Evolutionary conservation across 2,329 filamentous ascomycete species (phyloP), one percentile per base, ranked within the genome.

Genomic region (Exophiala phaeomuriformis): DNA sequence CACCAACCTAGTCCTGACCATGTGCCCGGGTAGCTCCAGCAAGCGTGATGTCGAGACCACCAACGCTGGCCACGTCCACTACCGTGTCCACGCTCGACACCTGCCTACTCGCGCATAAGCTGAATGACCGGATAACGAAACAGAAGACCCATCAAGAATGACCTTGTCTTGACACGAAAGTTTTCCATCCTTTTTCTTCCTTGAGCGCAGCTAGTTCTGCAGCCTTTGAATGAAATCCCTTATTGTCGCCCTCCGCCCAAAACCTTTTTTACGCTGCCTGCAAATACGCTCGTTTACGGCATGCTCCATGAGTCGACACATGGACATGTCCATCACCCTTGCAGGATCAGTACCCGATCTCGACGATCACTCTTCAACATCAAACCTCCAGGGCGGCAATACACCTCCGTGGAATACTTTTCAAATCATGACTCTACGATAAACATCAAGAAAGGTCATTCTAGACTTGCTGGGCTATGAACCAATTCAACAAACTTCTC

Each of bases 151-250:
- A 49, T 32, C 40, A 47, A 46, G 35, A 48, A 49, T 52, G 36
- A 46, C 40, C 39, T 28, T 28, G 10, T 39, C 19, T 39, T 8
- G 7, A 39, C 29, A 30, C 46, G 32, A 32, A 43, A 43, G 52
- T 52, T 49, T 49, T 55, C 52, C 55, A 42, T 39, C 40, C 41
- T 53, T 47, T 37, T 55, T 51, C 49, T 28, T 5, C 39, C 28
- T 27, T 41, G 27, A 27, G 58, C 60, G 59, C 60, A 62, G 60
- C 60, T 47, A 58, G 60, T 47, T 58, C 60, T 62, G 60, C 59
- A 48, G 59, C 55, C 49, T 55, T 41, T 19, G 19, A 27, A 41
- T 27, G 39, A 41, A 41, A 27, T n/a, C 19, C 39, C 39, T 41
- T 27, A 41, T 28, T 41, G 39, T 41, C 39, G 39, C 39, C 19